phyloP scores from a whole-genome alignment of 352 stramenopile species.

The Phytophthora pluvialis region DNA sequence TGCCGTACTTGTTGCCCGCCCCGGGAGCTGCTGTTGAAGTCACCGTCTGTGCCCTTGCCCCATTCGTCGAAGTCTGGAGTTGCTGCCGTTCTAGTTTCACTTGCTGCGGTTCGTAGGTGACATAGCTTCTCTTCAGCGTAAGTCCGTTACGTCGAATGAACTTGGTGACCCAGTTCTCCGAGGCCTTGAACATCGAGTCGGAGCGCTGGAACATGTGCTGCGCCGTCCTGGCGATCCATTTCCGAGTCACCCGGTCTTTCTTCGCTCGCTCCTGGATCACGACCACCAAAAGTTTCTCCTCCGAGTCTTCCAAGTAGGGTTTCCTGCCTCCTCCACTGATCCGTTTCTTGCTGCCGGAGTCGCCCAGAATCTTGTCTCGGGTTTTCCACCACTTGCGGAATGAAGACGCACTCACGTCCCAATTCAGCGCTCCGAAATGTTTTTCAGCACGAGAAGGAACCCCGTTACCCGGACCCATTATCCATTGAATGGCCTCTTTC shows the following conservation, averaged over 20 bases:
- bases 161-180: constrained; percentile 86
- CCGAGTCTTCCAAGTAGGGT: constrained; percentile 67
- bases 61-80: constrained; percentile 3
- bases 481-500: constrained; percentile 85
- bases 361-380: constrained; percentile 77
- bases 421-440: constrained; percentile 74
- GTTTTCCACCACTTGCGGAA: constrained; percentile 90
- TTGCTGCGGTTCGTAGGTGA: constrained; percentile 66
- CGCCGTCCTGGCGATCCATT: constrained; percentile 86
- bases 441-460: constrained; percentile 75
- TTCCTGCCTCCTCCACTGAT: constrained; percentile 76
- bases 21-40: background rate
- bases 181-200: constrained; percentile 74
- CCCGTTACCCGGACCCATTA: constrained; percentile 72
- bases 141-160: constrained; percentile 83
- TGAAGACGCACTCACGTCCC: constrained; percentile 78
- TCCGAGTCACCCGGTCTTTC: constrained; percentile 79
- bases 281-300: constrained; percentile 77
- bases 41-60: background rate
- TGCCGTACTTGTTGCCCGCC: constrained; percentile 22
- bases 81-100: constrained; percentile 20
- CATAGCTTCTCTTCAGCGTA: constrained; percentile 79
- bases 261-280: constrained; percentile 81
- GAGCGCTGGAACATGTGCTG: constrained; percentile 87
- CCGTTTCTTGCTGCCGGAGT: constrained; percentile 74